Base-by-base conservation (phyloP, 2,329 filamentous ascomycete genomes). In the Immersiporthe knoxdaviesiana region DNA sequence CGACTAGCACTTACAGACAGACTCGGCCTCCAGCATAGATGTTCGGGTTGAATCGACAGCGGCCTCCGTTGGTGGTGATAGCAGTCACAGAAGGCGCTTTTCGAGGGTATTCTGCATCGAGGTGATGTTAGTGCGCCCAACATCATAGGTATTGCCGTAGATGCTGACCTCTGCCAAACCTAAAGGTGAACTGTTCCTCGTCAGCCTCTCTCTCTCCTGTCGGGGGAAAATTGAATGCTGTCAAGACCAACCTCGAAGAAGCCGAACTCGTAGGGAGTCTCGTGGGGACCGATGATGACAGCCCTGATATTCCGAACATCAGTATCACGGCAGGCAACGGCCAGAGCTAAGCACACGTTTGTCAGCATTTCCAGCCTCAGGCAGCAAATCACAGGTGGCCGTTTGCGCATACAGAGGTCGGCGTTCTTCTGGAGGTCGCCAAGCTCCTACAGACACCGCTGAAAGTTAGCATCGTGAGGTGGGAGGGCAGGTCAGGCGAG, bases 231-330 rank as follows among this genome's bases (percentile, higher is more conserved):
- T 58, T 39, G 37, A 27, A 30, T 11, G 65, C 14, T 24, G 24
- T 27, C 24, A 27, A 6, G 10, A 77, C 84, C 70, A 79, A 96
- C 94, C 86, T 98, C 94, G 77, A 97, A 98, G 81, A 97, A 97
- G 3, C 96, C 96, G 77, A 97, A 97, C 79, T 97, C 94, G 79
- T 99, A 99, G 0, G 95, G 94, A 0, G 94, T 97, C 74, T 96
- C 94, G 73, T 95, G 93, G 32, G 96, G 95, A 0, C 96, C 96
- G 73, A 98, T 89, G 75, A 98, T 95, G 72, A 98, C 80, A 63
- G 94, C 93, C 77, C 90, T 91, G 63, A 98, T 91, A 77, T 93
- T 91, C 67, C 94, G 91, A 71, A 98, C 92, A 79, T 99, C 94
- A 74, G 90, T 86, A 80, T 98, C 96, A 65, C 92, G 87, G 77